Evolutionary conservation across 768 basidiomycete genomes (phyloP).

Genomic region (Suillus subluteus): DNA sequence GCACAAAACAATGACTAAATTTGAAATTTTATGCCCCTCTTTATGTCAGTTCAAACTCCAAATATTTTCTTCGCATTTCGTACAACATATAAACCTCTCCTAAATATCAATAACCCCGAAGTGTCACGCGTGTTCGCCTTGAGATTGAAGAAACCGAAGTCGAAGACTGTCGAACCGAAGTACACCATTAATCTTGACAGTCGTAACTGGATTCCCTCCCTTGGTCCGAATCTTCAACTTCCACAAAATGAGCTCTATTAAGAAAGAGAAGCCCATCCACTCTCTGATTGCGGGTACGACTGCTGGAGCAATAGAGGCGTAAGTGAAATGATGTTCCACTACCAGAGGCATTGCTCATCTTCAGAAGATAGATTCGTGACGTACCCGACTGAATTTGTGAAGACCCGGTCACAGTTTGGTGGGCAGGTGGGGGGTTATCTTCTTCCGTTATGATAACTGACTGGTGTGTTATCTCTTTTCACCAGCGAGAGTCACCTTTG

Average conservation of each 20-base stretch:
- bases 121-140: neutral
- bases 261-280: constrained; percentile 82
- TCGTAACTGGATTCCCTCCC: neutral
- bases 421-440: constrained; percentile 55
- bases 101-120: too few relatives aligned
- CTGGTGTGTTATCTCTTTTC: neutral
- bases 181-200: neutral
- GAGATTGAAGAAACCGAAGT: neutral
- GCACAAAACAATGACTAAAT: too few relatives aligned
- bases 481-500: constrained; percentile 69
- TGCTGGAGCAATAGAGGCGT: constrained; percentile 94
- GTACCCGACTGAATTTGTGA: constrained; percentile 91
- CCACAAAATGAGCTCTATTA: constrained; percentile 42
- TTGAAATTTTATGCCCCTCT: too few relatives aligned
- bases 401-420: constrained; percentile 92
- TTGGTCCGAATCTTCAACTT: constrained; percentile 1
- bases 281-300: constrained; percentile 90
- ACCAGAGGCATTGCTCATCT: constrained; percentile 21
- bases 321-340: constrained; percentile 32
- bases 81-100: too few relatives aligned
- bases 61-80: too few relatives aligned
- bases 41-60: too few relatives aligned
- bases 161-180: neutral
- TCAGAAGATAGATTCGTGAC: constrained; percentile 70
- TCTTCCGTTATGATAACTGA: neutral